A percentile compares a stretch with the other conserved stretches of the same genome.
phyloP scores from a whole-genome alignment of 2,329 filamentous ascomycete genomes.

The Ophiostoma himal-ulmi region DNA sequence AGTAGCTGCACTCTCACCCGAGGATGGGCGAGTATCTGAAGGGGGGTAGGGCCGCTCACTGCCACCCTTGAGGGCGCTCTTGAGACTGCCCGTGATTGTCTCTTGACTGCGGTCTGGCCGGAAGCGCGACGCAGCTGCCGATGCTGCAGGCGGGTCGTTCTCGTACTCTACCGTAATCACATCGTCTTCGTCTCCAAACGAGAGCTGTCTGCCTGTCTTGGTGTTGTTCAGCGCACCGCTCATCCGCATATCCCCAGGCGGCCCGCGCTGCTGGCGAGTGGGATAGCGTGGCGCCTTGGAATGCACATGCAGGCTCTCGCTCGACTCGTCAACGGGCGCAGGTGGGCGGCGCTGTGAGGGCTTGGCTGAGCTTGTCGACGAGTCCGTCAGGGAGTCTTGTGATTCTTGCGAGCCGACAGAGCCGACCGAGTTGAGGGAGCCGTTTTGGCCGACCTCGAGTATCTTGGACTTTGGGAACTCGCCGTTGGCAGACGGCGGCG shows the following conservation, averaged over 20 bases:
- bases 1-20: not conserved
- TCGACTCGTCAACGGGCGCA: not conserved
- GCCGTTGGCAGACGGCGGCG: constrained; percentile 14
- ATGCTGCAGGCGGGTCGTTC: not conserved
- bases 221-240: constrained; percentile 8
- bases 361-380: not conserved
- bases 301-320: constrained; percentile 20
- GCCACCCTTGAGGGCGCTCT: constrained; percentile 1
- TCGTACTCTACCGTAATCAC: constrained; percentile 14
- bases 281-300: constrained; percentile 9
- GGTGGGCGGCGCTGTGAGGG: not conserved
- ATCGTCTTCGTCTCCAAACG: not conserved
- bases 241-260: not conserved
- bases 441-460: not conserved
- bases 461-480: constrained; percentile 7
- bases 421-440: not conserved
- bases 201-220: not conserved
- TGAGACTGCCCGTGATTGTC: not conserved
- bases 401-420: constrained; percentile 5
- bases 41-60: not conserved
- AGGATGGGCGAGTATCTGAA: not conserved
- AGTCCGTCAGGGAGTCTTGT: not conserved
- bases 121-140: not conserved
- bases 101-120: constrained; percentile 4
- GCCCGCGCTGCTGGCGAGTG: not conserved